Percentiles rank a stretch among this genome's conserved stretches.
Conservation (phyloP, 352 stramenopile genomes). For the Globisporangium paddicum region DNA sequence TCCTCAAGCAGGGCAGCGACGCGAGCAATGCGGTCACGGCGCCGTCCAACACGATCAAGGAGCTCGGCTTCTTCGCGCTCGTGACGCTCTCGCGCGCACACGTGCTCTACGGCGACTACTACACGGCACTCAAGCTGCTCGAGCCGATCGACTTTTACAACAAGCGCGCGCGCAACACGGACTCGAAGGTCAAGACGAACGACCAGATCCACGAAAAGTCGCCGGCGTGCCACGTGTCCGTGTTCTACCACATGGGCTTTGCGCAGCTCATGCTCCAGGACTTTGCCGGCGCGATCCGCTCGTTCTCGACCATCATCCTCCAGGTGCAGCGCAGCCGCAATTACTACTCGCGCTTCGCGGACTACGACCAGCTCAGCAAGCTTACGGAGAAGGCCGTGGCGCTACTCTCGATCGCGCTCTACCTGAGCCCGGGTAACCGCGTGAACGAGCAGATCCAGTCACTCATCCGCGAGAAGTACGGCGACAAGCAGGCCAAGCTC, state of each 20-base stretch:
- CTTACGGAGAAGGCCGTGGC: conserved; percentile 94
- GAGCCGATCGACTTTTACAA: conserved; percentile 87
- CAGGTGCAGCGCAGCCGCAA: conserved; percentile 87
- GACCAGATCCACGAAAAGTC: conserved; percentile 89
- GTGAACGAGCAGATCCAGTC: conserved; percentile 85
- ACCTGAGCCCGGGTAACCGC: conserved; percentile 83
- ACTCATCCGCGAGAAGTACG: conserved; percentile 93
- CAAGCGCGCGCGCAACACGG: conserved; percentile 50
- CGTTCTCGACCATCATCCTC: conserved; percentile 87
- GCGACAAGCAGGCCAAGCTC: conserved; percentile 86
- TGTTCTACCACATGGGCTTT: conserved; percentile 98
- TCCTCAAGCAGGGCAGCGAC: conserved; percentile 61
- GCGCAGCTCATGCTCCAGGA: conserved; percentile 97
- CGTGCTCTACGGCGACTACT: conserved; percentile 97
- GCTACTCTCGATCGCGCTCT: conserved; percentile 88
- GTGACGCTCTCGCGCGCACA: conserved; percentile 93
- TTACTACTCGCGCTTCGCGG: conserved; percentile 89
- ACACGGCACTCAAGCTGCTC: conserved; percentile 91
- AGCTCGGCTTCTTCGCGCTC: conserved; percentile 95
- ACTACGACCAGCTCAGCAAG: conserved; percentile 95
- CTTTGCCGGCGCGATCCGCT: conserved; percentile 91
- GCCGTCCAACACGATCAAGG: conserved; percentile 75
- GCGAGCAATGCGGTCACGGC: conserved; percentile 18
- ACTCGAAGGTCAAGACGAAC: conserved; percentile 40
- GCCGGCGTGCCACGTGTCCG: conserved; percentile 90